Evolutionary conservation across 257 asterid species (phyloP).

Genomic region (Striga asiatica): DNA sequence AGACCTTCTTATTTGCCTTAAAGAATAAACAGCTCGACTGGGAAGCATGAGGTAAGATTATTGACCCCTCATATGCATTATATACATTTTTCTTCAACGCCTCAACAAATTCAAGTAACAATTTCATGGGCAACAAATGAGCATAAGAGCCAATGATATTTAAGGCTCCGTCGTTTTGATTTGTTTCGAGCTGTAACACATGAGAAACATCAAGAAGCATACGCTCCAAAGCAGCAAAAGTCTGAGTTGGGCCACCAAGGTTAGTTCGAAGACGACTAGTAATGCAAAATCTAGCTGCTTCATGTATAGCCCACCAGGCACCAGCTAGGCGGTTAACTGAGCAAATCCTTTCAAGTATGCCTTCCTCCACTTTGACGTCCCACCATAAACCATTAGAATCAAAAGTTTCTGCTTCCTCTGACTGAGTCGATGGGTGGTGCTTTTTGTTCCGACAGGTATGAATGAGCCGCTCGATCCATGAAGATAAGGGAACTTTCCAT

Average conservation of each 20-base stretch:
- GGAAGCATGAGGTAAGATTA: constrained; percentile 66
- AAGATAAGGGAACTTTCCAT: constrained; percentile 86
- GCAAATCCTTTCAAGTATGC: constrained; percentile 60
- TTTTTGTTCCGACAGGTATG: constrained; percentile 54
- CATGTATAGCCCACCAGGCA: constrained; percentile 98
- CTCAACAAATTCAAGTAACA: constrained; percentile 94
- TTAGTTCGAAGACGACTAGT: constrained; percentile 90
- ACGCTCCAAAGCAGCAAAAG: constrained; percentile 97
- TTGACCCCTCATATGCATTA: constrained; percentile 97
- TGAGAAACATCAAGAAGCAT: constrained; percentile 95
- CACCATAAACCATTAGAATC: constrained; percentile 54
- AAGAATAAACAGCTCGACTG: constrained; percentile 78
- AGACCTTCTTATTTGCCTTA: constrained; percentile 93
- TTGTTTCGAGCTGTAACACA: constrained; percentile 68
- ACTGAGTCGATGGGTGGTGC: constrained; percentile 32
- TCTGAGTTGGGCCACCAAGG: constrained; percentile 99
- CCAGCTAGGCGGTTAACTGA: constrained; percentile 77
- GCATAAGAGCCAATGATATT: constrained; percentile 68
- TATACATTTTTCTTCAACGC: constrained; percentile 91
- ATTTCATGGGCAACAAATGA: constrained; percentile 91
- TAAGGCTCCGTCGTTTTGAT: constrained; percentile 75
- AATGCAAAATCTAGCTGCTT: constrained; percentile 95
- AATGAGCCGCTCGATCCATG: constrained; percentile 89
- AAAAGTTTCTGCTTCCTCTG: constrained; percentile 47
- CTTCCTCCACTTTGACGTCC: constrained; percentile 65